Evolutionary conservation across 2,329 filamentous ascomycete genomes (phyloP), one percentile per base, ranked within the genome.

Genomic region (Sporothrix curviconia): DNA sequence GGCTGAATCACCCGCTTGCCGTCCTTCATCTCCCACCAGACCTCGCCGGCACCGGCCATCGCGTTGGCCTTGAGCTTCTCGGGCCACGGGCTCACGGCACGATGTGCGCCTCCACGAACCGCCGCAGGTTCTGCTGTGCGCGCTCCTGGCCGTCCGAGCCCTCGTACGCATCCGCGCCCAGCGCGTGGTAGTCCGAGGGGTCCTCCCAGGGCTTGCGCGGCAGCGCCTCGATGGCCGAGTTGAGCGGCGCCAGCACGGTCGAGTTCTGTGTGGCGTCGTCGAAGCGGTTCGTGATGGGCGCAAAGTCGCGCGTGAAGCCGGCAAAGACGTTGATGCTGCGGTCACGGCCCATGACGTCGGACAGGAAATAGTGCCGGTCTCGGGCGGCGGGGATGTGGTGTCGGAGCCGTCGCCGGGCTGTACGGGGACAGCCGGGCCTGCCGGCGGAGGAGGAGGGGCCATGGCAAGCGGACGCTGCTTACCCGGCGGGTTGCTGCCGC

Each of bases 141-240:
- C 91, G 79, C 57, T 90, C 85, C 66, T 87, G 81, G 0, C 91
- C 92, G 15, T 83, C 82, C 1, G 78, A 75, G 0, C 91, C 91
- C 47, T 87, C 83, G 67, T 96, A 96, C 1, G 87, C 90, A 32
- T 84, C 73, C 1, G 79, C 77, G 0, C 90, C 90, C 3, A 87
- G 73, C 1, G 71, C 71, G 3, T 77, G 74, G 69, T 94, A 92
- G 63, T 96, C 91, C 54, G 79, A 72, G 0, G 87, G 82, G 61
- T 92, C 77, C 65, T 88, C 89, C 90, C 90, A 95, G 0, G 92
- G 92, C 70, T 96, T 97, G 54, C 87, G 79, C 1, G 91, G 89
- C 24, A 97, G 76, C 1, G 72, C 75, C 63, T 88, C 87, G 66
- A 99, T 83, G 3, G 86, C 90, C 17, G 81, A 84, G 76, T 99